These are phyloP conservation scores for Phragmites australis DNA, from an alignment of 176 grass and related monocot species.

Conservation along the genomic window DNA sequence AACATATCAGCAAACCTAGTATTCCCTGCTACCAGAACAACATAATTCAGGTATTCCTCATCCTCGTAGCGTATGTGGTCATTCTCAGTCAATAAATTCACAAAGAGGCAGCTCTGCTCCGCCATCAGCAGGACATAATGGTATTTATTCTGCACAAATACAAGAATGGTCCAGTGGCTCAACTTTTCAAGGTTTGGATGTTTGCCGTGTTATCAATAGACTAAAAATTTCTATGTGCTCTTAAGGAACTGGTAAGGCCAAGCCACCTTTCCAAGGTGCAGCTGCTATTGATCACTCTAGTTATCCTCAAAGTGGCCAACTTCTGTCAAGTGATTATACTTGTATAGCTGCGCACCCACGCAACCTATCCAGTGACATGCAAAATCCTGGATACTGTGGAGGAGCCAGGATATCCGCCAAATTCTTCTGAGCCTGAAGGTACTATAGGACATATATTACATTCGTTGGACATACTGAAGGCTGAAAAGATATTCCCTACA, in stretches of 20 bases:
- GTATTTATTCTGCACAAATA: constrained; percentile 25
- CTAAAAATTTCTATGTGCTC: constrained; percentile 34
- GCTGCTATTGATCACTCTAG: constrained; percentile 31
- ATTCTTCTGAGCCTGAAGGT: constrained; percentile 36
- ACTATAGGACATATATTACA: constrained; percentile 48
- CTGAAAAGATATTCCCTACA: constrained; percentile 63
- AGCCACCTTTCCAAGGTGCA: neutral
- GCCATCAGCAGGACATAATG: constrained; percentile 29
- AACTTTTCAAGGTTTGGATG: constrained; percentile 28
- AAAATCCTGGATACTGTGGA: constrained; percentile 34
- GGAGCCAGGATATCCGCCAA: constrained; percentile 29
- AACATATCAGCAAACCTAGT: constrained; percentile 42
- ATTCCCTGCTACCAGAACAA: constrained; percentile 40
- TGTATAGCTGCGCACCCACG: constrained; percentile 30
- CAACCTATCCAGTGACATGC: constrained; percentile 22
- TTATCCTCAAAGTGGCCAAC: constrained; percentile 37
- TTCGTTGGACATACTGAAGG: constrained; percentile 57
- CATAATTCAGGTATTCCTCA: constrained; percentile 31
- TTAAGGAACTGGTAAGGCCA: constrained; percentile 5
- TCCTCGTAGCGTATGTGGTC: constrained; percentile 33
- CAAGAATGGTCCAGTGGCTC: constrained; percentile 37
- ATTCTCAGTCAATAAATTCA: constrained; percentile 42
- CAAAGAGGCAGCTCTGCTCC: constrained; percentile 19
- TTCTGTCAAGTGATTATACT: constrained; percentile 35
- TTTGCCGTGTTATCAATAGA: constrained; percentile 35